Evolutionary conservation across 2,329 filamentous ascomycete genomes (phyloP), one percentile per base, ranked within the genome.

Genomic region (Pseudogymnoascus sp.): DNA sequence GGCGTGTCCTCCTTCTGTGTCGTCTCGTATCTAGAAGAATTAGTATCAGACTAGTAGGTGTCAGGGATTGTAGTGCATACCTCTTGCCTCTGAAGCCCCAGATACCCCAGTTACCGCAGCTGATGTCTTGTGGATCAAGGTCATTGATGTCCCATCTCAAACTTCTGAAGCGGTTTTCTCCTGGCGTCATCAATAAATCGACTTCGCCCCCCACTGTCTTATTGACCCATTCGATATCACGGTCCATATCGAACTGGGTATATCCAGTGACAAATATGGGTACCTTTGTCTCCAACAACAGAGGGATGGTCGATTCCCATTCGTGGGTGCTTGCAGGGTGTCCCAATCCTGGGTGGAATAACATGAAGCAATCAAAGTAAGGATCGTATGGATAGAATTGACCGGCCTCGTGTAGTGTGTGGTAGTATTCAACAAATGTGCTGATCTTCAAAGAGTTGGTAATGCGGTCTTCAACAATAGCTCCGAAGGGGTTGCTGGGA

Each of bases 81-180:
- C 93, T 88, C 85, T 99, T 99, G 69, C 94, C 94, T 76, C 94
- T 85, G 79, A 99, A 99, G 12, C 88, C 92, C 91, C 95, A 99
- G 1, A 96, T 80, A 9, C 94, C 94, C 91, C 92, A 99, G 75
- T 99, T 99, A 61, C 94, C 93, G 71, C 91, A 95, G 69, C 88
- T 96, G 65, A 97, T 80, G 74, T 97, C 94, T 72, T 95, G 90
- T 5, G 93, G 92, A 73, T 97, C 94, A 66, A 94, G 78, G 72
- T 99, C 95, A 71, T 99, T 97, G 71, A 99, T 75, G 76, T 99
- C 95, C 95, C 95, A 99, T 70, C 93, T 82, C 73, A 97, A 76
- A 77, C 94, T 99, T 70, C 93, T 84, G 79, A 99, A 99, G 13
- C 81, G 82, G 72, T 99, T 99, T 81, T 97, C 92, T 37, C 92